A percentile compares a stretch with the other conserved stretches of the same genome.
Evolutionary conservation across 179 eudicot species (phyloP).

Genomic region (Silene noctiflora): DNA sequence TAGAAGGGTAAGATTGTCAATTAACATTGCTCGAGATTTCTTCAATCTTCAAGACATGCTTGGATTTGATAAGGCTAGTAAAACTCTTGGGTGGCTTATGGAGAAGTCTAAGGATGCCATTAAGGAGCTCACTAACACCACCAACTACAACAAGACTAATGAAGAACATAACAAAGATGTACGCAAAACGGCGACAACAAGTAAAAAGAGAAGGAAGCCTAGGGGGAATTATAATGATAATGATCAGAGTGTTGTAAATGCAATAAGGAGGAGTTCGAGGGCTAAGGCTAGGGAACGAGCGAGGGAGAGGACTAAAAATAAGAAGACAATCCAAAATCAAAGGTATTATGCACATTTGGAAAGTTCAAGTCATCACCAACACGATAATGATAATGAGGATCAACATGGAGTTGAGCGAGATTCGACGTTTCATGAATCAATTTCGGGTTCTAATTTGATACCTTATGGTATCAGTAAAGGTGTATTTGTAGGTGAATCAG

Average conservation of each 20-base stretch:
- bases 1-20: slow-evolving; percentile 46
- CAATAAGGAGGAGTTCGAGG: slow-evolving; percentile 20
- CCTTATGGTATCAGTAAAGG: slow-evolving; percentile 8
- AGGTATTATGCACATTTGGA: neutral
- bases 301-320: slow-evolving; percentile 29
- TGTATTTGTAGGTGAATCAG: slow-evolving; percentile 8
- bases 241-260: neutral
- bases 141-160: neutral
- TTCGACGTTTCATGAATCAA: slow-evolving; percentile 10
- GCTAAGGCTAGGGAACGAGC: slow-evolving; percentile 42
- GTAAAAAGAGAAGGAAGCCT: slow-evolving; percentile 2
- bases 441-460: neutral
- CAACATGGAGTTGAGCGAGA: slow-evolving; percentile 15
- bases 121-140: slow-evolving; percentile 27
- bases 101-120: slow-evolving; percentile 36
- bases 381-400: neutral
- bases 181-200: neutral
- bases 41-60: slow-evolving; percentile 42
- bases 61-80: slow-evolving; percentile 45
- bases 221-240: neutral
- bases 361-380: neutral
- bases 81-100: slow-evolving; percentile 45
- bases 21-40: slow-evolving; percentile 41
- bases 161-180: neutral
- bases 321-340: slow-evolving; percentile 19